Evolutionary conservation across 2,329 filamentous ascomycete genomes (phyloP), one percentile per base, ranked within the genome.

Genomic region (Mycosphaerelloides madeirae): DNA sequence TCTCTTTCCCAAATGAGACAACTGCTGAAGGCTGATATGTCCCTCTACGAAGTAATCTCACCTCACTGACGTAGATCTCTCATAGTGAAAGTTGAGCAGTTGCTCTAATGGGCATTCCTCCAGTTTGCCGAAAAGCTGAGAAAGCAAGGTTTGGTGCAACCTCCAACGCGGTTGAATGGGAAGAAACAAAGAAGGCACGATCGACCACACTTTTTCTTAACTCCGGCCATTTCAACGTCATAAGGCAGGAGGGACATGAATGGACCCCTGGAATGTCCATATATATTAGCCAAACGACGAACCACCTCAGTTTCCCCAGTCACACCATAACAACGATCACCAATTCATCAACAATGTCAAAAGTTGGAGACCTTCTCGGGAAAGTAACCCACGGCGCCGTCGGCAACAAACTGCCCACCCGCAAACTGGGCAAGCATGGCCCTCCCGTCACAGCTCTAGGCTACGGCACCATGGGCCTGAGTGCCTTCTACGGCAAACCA

Each of bases 381-480:
- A 44, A 49, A 19, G 54, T 44, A 49, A 58, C 54, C 19, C 53
- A 47, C 32, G 57, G 56, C 18, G 43, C 48, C 40, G 35, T 54
- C 33, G 57, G 56, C 38, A 53, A 53, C 44, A 59, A 59, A 53
- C 62, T 72, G 14, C 67, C 68, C 3, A 72, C 68, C 22, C 68
- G 68, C 44, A 68, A 68, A 31, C 66, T 81, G 12, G 76, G 77
- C 48, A 73, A 70, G 48, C 67, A 74, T 52, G 77, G 77, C 13
- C 75, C 75, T 0, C 54, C 69, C 15, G 72, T 81, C 25, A 68
- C 71, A 3, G 66, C 68, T 7, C 54, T 79, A 6, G 77, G 78
- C 9, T 71, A 78, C 25, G 76, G 78, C 13, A 62, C 74, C 16
- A 80, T 80, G 77, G 75, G 76, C 3, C 49, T 74, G 49, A 59